These are phyloP conservation scores for Phytophthora constricta DNA, from an alignment of 352 stramenopile genomes.

Conservation along the genomic window DNA sequence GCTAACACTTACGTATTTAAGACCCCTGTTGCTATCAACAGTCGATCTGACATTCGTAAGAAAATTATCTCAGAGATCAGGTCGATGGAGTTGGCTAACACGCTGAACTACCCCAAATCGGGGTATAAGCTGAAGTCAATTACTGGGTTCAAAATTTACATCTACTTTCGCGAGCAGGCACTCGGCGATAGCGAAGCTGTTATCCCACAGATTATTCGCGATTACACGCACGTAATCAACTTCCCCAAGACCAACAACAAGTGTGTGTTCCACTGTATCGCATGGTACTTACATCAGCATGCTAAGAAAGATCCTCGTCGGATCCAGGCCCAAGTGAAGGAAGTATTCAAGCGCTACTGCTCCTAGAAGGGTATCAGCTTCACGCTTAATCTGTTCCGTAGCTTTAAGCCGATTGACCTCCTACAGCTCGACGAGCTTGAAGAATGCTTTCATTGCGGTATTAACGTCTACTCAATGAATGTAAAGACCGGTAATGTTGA, in stretches of 20 bases:
- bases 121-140: slow-evolving; percentile 21
- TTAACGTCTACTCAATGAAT: slow-evolving; percentile 17
- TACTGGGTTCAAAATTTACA: slow-evolving; percentile 23
- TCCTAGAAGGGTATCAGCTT: slow-evolving; percentile 6
- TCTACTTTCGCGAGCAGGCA: slow-evolving; percentile 25
- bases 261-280: slow-evolving; percentile 9
- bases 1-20: slow-evolving; percentile 18
- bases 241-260: slow-evolving; percentile 20
- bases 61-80: slow-evolving; percentile 18
- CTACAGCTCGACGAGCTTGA: slow-evolving; percentile 17
- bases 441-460: slow-evolving; percentile 15
- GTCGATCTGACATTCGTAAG: slow-evolving; percentile 20
- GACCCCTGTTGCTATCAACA: slow-evolving; percentile 24
- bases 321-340: slow-evolving; percentile 1
- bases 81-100: slow-evolving; percentile 29
- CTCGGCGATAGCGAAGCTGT: slow-evolving; percentile 23
- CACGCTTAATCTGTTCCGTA: slow-evolving; percentile 6
- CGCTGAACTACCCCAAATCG: slow-evolving; percentile 20
- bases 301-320: slow-evolving; percentile 2
- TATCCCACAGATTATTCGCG: slow-evolving; percentile 5
- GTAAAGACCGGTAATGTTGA: slow-evolving; percentile 1
- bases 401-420: slow-evolving; percentile 11
- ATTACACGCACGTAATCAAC: slow-evolving; percentile 12
- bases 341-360: slow-evolving; percentile 11
- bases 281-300: not conserved